Percentiles rank a stretch among this genome's conserved stretches.
phyloP scores from a whole-genome alignment of 805 yeast species.

The Kuraishia ogatae region DNA sequence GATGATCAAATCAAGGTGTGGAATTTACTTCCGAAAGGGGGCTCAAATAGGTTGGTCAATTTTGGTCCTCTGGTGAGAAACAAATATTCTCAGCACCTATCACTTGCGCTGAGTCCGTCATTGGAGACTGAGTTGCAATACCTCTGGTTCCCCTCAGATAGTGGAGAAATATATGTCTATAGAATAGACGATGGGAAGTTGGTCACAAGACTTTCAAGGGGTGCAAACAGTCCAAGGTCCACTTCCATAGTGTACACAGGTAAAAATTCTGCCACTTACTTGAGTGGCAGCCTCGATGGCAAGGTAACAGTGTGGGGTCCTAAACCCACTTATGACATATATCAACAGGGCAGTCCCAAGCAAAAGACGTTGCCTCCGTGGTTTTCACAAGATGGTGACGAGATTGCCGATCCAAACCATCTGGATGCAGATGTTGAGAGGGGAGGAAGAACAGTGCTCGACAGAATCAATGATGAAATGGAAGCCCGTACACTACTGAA shows the following conservation, averaged over 20 bases:
- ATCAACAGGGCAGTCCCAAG: not conserved
- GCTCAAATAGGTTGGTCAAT: constrained; percentile 53
- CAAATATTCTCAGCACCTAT: constrained; percentile 46
- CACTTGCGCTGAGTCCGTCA: constrained; percentile 42
- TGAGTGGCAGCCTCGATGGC: constrained; percentile 63
- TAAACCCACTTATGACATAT: constrained; percentile 3
- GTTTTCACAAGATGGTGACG: constrained; percentile 9
- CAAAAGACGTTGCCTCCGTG: not conserved
- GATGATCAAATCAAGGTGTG: constrained; percentile 79
- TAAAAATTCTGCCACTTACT: constrained; percentile 34
- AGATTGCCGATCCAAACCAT: not conserved
- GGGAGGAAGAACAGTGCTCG: constrained; percentile 12
- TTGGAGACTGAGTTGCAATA: constrained; percentile 48
- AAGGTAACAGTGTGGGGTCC: constrained; percentile 52
- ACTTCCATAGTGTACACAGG: constrained; percentile 46
- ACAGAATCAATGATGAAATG: constrained; percentile 20
- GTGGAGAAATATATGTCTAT: constrained; percentile 57
- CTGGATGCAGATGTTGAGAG: constrained; percentile 2
- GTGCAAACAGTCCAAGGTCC: constrained; percentile 33
- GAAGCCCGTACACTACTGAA: constrained; percentile 11
- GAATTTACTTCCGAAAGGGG: constrained; percentile 48
- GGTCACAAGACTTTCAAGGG: constrained; percentile 44
- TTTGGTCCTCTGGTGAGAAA: constrained; percentile 76
- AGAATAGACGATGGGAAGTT: constrained; percentile 55
- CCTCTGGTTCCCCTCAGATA: constrained; percentile 66